Conservation (phyloP, 345 rosid genomes). For the Populus davidiana region DNA sequence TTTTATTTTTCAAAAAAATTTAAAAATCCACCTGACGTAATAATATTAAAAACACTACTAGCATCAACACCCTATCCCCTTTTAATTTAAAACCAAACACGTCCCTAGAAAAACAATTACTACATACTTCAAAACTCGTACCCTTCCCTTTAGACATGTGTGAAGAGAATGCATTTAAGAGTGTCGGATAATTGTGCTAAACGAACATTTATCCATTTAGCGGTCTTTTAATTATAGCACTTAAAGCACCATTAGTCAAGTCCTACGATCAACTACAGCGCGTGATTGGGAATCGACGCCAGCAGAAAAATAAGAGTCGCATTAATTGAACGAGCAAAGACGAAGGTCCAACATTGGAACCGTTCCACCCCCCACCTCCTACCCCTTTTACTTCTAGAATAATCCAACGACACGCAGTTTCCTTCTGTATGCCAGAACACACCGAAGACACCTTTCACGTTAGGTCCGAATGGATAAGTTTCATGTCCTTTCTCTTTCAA, state of each 20-base stretch:
- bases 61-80: too few relatives aligned
- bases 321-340: conserved; percentile 4
- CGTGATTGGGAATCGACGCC: not conserved
- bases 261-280: not conserved
- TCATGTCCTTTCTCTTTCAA: not conserved
- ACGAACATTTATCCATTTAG: too few relatives aligned
- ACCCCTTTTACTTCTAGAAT: not conserved
- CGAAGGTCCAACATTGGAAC: conserved; percentile 23
- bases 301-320: not conserved
- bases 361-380: conserved; percentile 7
- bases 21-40: too few relatives aligned
- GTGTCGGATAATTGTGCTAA: not conserved
- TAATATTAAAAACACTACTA: too few relatives aligned
- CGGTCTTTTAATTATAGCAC: too few relatives aligned
- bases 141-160: too few relatives aligned
- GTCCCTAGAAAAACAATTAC: too few relatives aligned
- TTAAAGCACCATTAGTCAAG: too few relatives aligned
- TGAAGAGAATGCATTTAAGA: not conserved
- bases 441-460: conserved; percentile 9
- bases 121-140: too few relatives aligned
- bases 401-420: conserved; percentile 1
- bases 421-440: not conserved
- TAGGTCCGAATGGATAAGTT: conserved; percentile 42
- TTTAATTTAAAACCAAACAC: too few relatives aligned
- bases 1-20: too few relatives aligned